These are phyloP conservation scores for Cornus controversa DNA, from an alignment of 148 eudicot genomes.

Conservation along the genomic window DNA sequence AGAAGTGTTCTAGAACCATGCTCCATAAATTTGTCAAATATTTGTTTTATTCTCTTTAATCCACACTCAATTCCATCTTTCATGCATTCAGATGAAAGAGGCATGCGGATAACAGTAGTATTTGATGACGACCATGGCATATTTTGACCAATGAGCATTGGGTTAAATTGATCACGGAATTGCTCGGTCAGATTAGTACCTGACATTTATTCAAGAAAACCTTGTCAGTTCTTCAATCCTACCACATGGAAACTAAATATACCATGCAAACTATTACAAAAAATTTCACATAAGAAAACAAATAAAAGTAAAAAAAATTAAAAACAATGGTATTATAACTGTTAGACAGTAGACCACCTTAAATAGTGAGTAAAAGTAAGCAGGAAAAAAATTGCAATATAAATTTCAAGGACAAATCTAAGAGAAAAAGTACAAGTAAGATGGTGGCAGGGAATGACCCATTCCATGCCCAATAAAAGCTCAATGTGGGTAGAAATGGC, in stretches of 20 bases:
- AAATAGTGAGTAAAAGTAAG: too few relatives aligned
- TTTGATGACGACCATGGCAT: constrained; percentile 58
- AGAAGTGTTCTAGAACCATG: constrained; percentile 75
- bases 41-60: constrained; percentile 40
- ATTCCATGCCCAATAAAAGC: too few relatives aligned
- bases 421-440: too few relatives aligned
- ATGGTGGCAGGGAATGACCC: too few relatives aligned
- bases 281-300: constrained; percentile 2
- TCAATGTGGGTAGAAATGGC: too few relatives aligned
- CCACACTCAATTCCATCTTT: constrained; percentile 63
- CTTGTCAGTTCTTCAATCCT: constrained; percentile 13
- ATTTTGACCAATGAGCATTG: constrained; percentile 68
- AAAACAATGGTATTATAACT: neutral
- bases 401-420: too few relatives aligned
- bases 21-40: constrained; percentile 65
- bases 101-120: constrained; percentile 80
- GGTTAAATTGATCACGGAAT: constrained; percentile 86
- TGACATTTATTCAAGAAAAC: constrained; percentile 30
- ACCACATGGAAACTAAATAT: neutral
- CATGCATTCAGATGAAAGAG: constrained; percentile 68
- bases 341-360: too few relatives aligned
- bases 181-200: constrained; percentile 81
- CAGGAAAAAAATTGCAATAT: too few relatives aligned
- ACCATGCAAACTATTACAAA: constrained; percentile 8
- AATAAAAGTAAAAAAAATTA: neutral